Conservation (phyloP, 352 stramenopile species). For the Pythium volutum region DNA sequence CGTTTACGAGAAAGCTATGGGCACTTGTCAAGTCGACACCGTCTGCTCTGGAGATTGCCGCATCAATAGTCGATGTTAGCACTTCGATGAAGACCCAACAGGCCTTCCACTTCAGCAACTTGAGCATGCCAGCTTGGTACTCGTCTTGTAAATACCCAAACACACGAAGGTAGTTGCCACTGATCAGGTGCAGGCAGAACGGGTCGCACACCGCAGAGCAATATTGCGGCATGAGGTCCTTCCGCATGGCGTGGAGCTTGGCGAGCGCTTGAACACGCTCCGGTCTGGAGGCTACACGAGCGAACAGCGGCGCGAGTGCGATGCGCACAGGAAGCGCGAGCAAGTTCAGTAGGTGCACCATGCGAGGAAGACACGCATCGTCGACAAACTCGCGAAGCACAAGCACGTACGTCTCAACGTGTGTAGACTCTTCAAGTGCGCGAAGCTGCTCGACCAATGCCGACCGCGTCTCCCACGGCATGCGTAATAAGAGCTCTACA, state of each 20-base stretch:
- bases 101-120: conserved; percentile 29
- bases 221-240: conserved; percentile 35
- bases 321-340: conserved; percentile 37
- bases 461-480: conserved; percentile 53
- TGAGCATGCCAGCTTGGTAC: conserved; percentile 41
- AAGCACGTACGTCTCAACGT: conserved; percentile 36
- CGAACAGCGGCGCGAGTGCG: conserved; percentile 24
- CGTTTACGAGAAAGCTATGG: conserved; percentile 33
- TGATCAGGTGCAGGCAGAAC: conserved; percentile 22
- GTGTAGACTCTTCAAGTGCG: conserved; percentile 32
- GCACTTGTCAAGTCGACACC: not conserved
- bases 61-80: conserved; percentile 25
- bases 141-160: conserved; percentile 37
- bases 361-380: conserved; percentile 28
- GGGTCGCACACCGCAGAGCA: conserved; percentile 33
- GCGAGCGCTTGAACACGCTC: conserved; percentile 18
- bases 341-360: conserved; percentile 47
- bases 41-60: not conserved
- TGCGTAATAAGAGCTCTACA: conserved; percentile 41
- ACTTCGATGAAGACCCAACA: conserved; percentile 57
- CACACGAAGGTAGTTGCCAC: conserved; percentile 38
- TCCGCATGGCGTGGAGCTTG: conserved; percentile 45
- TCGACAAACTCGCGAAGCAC: conserved; percentile 37
- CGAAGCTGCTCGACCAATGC: conserved; percentile 62
- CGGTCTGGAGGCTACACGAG: not conserved